These are phyloP conservation scores for Thalassiosira mediterranea DNA, from an alignment of 352 stramenopile genomes.

Conservation along the genomic window DNA sequence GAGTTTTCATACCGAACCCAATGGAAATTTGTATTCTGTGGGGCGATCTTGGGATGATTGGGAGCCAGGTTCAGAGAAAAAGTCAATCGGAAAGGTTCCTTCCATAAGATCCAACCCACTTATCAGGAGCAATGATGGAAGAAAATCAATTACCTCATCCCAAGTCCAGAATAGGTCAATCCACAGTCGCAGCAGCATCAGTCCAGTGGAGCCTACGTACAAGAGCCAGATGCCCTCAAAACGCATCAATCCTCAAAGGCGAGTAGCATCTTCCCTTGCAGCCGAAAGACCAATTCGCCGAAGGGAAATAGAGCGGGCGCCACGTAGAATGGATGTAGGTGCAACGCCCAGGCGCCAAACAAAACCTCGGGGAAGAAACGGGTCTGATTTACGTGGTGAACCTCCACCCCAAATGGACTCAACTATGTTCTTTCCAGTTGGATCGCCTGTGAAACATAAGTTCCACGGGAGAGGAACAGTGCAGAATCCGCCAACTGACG, in stretches of 20 bases:
- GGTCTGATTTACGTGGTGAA: neutral
- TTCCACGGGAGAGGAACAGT: constrained; percentile 64
- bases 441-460: constrained; percentile 64
- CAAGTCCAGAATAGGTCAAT: neutral
- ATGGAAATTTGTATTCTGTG: neutral
- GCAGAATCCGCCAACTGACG: constrained; percentile 42
- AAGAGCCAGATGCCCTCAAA: neutral
- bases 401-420: constrained; percentile 56
- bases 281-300: too few species aligned
- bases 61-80: constrained; percentile 24
- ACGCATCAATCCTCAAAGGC: neutral
- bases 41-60: constrained; percentile 41
- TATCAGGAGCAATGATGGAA: neutral
- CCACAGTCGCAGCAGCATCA: neutral
- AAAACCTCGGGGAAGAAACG: neutral
- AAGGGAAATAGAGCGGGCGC: neutral
- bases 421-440: constrained; percentile 75
- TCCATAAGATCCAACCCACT: neutral
- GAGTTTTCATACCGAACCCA: constrained; percentile 14
- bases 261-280: too few species aligned
- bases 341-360: neutral
- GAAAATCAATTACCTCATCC: constrained; percentile 3
- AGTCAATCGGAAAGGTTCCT: constrained; percentile 18
- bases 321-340: too few species aligned
- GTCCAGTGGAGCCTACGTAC: neutral